phyloP scores from a whole-genome alignment of 495 filamentous ascomycete species.

The Apodospora peruviana region DNA sequence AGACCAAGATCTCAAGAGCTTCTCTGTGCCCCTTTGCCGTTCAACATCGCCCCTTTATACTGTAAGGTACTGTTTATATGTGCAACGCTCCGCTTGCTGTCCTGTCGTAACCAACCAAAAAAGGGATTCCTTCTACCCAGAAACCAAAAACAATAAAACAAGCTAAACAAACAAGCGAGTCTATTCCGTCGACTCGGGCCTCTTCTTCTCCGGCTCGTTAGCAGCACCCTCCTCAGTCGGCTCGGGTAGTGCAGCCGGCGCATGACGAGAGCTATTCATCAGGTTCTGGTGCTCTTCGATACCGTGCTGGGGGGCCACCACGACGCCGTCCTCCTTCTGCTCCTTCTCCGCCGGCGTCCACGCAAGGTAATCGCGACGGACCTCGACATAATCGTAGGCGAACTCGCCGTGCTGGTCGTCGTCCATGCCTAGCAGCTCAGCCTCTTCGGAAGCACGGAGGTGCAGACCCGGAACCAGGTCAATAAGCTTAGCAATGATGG shows the following conservation, averaged over 20 bases:
- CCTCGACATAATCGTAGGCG: constrained; percentile 98
- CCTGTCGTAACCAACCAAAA: too few relatives aligned
- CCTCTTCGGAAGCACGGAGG: constrained; percentile 87
- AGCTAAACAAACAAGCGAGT: too few relatives aligned
- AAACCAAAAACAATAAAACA: too few relatives aligned
- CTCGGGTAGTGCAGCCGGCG: neutral
- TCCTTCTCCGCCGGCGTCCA: constrained; percentile 89
- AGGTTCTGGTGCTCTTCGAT: constrained; percentile 61
- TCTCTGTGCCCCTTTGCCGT: too few relatives aligned
- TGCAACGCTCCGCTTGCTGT: too few relatives aligned
- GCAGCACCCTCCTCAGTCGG: neutral
- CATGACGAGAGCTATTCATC: constrained; percentile 13
- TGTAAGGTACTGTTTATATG: too few relatives aligned
- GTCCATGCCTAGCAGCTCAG: constrained; percentile 97
- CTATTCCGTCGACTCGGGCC: constrained; percentile 1
- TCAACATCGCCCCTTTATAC: too few relatives aligned
- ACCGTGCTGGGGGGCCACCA: constrained; percentile 69
- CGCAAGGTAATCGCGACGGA: constrained; percentile 91
- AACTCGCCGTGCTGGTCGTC: constrained; percentile 99
- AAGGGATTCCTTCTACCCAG: too few relatives aligned
- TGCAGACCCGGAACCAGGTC: constrained; percentile 85
- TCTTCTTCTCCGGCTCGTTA: neutral
- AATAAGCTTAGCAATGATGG: constrained; percentile 76
- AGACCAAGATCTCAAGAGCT: neutral
- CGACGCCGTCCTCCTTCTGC: constrained; percentile 56